These are phyloP conservation scores for Sarcomyxa edulis DNA, from an alignment of 768 basidiomycete genomes.

Conservation along the genomic window DNA sequence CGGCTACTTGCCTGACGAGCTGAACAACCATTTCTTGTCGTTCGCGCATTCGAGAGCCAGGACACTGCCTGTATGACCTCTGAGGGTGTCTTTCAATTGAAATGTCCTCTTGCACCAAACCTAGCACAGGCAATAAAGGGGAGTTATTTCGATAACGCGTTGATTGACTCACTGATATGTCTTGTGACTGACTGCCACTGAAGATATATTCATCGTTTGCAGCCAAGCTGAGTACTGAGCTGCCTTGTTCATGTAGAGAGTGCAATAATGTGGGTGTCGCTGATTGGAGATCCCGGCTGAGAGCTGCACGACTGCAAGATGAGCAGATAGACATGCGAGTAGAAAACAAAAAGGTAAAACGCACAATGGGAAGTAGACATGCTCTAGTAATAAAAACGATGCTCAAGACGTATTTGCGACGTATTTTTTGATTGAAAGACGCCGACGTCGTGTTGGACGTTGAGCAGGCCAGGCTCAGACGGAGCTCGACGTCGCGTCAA, in stretches of 20 bases:
- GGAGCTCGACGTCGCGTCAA: too few relatives aligned
- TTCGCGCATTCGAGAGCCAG: constrained; percentile 72
- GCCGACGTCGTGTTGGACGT: too few relatives aligned
- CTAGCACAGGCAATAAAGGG: constrained; percentile 29
- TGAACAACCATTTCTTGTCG: constrained; percentile 83
- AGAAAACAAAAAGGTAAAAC: too few relatives aligned
- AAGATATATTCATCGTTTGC: constrained; percentile 73
- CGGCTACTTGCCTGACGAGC: constrained; percentile 66
- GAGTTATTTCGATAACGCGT: constrained; percentile 1
- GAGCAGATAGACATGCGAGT: too few relatives aligned
- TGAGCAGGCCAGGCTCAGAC: too few relatives aligned
- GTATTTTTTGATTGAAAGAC: too few relatives aligned
- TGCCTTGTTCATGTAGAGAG: constrained; percentile 62
- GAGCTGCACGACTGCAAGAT: too few relatives aligned
- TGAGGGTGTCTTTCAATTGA: constrained; percentile 59
- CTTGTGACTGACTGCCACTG: constrained; percentile 72
- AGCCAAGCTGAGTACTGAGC: constrained; percentile 71
- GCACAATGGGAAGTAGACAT: too few relatives aligned
- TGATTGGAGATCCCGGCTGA: constrained; percentile 49
- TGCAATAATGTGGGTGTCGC: constrained; percentile 45
- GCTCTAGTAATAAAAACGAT: too few relatives aligned
- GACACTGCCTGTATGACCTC: constrained; percentile 83
- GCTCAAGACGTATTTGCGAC: too few relatives aligned
- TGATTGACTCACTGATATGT: constrained; percentile 57
- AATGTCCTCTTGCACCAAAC: constrained; percentile 82